Conservation (phyloP, 768 basidiomycete genomes). For the Naganishia randhawae region DNA sequence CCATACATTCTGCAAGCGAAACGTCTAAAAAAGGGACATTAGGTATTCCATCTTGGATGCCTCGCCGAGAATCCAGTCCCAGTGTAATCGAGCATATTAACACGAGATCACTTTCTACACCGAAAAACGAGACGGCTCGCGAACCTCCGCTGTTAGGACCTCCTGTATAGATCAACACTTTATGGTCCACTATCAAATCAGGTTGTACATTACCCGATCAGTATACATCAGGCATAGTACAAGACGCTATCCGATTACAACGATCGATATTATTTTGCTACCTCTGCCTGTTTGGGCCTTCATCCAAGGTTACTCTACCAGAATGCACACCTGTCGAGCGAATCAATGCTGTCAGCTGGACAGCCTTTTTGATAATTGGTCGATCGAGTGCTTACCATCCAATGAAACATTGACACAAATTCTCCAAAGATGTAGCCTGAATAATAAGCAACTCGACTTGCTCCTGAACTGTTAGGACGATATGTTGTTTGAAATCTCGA, state of each 20-base stretch:
- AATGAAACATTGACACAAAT: slow-evolving; percentile 93
- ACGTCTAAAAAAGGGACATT: not conserved
- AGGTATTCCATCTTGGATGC: not conserved
- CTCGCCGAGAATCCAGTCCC: slow-evolving; percentile 13
- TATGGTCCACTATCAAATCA: not conserved
- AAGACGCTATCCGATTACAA: not conserved
- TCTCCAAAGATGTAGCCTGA: slow-evolving; percentile 88
- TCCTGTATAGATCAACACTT: not conserved
- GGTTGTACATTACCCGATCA: not conserved
- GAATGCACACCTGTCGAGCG: slow-evolving; percentile 52
- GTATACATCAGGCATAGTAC: not conserved
- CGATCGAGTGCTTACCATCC: slow-evolving; percentile 65
- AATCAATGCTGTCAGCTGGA: not conserved
- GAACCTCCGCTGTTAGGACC: slow-evolving; percentile 10
- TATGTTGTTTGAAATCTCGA: slow-evolving; percentile 85
- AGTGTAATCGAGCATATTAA: slow-evolving; percentile 4
- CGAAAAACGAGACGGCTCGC: not conserved
- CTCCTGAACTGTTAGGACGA: slow-evolving; percentile 64
- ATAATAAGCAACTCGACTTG: slow-evolving; percentile 92
- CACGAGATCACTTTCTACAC: not conserved
- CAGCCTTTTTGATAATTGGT: not conserved
- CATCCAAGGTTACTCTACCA: slow-evolving; percentile 43
- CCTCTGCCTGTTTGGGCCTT: not conserved
- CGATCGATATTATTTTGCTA: not conserved
- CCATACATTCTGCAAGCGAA: not conserved